phyloP scores from a whole-genome alignment of 202 grass and related monocot species.

The Digitaria exilis region DNA sequence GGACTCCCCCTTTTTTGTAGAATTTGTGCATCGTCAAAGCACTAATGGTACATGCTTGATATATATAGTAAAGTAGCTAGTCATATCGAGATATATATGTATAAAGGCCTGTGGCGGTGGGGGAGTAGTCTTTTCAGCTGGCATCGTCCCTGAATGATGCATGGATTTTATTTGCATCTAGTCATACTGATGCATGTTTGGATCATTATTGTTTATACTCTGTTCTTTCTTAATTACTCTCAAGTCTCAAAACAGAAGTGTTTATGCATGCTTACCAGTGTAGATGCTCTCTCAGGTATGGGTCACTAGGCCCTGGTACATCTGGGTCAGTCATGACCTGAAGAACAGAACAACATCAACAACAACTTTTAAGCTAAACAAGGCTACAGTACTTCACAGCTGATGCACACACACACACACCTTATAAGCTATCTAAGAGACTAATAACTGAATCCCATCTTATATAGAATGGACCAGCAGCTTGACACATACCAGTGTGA shows the following conservation, averaged over 20 bases:
- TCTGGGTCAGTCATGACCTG: conserved; percentile 98
- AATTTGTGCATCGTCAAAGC: not conserved
- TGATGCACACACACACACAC: not conserved
- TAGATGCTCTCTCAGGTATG: conserved; percentile 87
- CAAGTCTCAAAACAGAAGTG: not conserved
- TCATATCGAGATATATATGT: no score
- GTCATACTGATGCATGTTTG: not conserved
- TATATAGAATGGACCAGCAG: not conserved
- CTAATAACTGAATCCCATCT: not conserved
- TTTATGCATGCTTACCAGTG: conserved; percentile 76
- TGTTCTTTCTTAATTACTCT: not conserved
- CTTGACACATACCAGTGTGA: conserved; percentile 69
- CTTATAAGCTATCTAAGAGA: not conserved
- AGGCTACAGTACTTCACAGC: not conserved
- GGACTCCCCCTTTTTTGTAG: not conserved
- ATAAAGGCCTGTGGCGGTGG: no score
- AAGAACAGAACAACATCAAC: conserved; percentile 36
- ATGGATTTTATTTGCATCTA: no score
- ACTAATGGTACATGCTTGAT: not conserved
- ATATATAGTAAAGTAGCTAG: not conserved
- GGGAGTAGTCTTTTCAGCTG: no score
- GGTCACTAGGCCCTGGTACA: conserved; percentile 92
- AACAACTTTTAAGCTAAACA: not conserved
- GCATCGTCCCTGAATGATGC: no score
- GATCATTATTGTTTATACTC: not conserved